Evolutionary conservation across 108 stramenopile species (phyloP).

Genomic region (Mediolabrus comicus): DNA sequence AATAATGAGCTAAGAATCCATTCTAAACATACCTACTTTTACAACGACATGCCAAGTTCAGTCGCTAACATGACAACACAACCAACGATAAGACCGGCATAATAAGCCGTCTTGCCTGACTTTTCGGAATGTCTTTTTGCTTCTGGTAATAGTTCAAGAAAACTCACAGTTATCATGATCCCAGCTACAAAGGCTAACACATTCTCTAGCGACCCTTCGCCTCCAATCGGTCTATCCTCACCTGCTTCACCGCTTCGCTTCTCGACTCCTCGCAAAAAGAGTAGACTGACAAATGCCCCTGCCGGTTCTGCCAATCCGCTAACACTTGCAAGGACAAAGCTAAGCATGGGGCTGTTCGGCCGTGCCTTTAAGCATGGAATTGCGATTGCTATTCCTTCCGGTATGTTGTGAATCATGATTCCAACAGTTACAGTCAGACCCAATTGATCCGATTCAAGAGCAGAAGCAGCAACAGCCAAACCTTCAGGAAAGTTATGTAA

Average conservation of each 20-base stretch:
- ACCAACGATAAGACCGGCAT: conserved; percentile 43
- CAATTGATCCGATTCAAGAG: neutral
- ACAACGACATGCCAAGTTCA: conserved; percentile 51
- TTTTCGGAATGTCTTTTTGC: conserved; percentile 34
- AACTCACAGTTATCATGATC: conserved; percentile 22
- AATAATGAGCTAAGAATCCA: no score
- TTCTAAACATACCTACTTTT: neutral
- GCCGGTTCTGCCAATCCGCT: conserved; percentile 18
- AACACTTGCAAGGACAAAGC: conserved; percentile 14
- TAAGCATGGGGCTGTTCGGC: conserved; percentile 9
- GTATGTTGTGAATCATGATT: conserved; percentile 23
- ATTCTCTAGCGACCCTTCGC: conserved; percentile 64
- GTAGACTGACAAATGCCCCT: conserved; percentile 8
- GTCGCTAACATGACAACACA: conserved; percentile 59
- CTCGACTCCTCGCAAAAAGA: neutral
- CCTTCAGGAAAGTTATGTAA: conserved; percentile 28
- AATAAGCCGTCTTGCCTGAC: conserved; percentile 27
- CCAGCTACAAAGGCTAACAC: conserved; percentile 43
- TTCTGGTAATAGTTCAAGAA: conserved; percentile 17
- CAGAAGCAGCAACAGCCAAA: conserved; percentile 20
- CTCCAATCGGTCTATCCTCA: conserved; percentile 2
- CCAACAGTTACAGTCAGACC: conserved; percentile 12
- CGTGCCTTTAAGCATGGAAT: conserved; percentile 13
- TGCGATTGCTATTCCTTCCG: conserved; percentile 22
- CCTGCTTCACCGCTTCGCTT: conserved; percentile 3